Percentiles rank a stretch among this genome's conserved stretches.
These are phyloP conservation scores for Trichosanthes cucumerina DNA, from an alignment of 306 rosid genomes.

Conservation along the genomic window DNA sequence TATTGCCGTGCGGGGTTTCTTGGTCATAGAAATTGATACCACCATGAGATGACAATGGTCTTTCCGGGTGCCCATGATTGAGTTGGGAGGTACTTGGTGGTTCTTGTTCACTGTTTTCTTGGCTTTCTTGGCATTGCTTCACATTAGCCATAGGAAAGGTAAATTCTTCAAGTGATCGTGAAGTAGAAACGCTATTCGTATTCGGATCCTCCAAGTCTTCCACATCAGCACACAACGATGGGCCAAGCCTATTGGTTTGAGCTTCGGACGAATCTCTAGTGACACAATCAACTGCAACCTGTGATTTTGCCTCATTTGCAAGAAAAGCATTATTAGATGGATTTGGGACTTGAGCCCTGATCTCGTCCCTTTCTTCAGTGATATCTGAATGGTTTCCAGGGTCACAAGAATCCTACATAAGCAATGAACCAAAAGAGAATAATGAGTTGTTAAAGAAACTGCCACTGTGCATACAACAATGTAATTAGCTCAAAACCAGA, in stretches of 20 bases:
- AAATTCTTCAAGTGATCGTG: constrained; percentile 35
- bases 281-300: constrained; percentile 10
- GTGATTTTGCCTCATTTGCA: constrained; percentile 29
- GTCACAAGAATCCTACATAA: constrained; percentile 65
- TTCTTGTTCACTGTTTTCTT: constrained; percentile 19
- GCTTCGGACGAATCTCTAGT: constrained; percentile 26
- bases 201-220: constrained; percentile 20
- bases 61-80: constrained; percentile 17
- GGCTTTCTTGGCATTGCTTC: constrained; percentile 31
- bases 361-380: constrained; percentile 72
- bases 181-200: constrained; percentile 17
- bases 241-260: constrained; percentile 24
- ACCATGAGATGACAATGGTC: constrained; percentile 22
- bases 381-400: constrained; percentile 77
- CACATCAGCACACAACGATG: constrained; percentile 20
- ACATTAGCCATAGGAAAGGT: constrained; percentile 27
- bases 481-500: not conserved
- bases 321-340: constrained; percentile 20
- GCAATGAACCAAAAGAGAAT: constrained; percentile 13
- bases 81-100: constrained; percentile 24
- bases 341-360: constrained; percentile 37
- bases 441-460: not conserved
- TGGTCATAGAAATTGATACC: constrained; percentile 18
- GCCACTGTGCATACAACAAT: not conserved
- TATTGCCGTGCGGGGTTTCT: constrained; percentile 29